A percentile compares a stretch with the other conserved stretches of the same genome.
Evolutionary conservation across 331 rosid genomes (phyloP).

Genomic region (Dryas integrifolia): DNA sequence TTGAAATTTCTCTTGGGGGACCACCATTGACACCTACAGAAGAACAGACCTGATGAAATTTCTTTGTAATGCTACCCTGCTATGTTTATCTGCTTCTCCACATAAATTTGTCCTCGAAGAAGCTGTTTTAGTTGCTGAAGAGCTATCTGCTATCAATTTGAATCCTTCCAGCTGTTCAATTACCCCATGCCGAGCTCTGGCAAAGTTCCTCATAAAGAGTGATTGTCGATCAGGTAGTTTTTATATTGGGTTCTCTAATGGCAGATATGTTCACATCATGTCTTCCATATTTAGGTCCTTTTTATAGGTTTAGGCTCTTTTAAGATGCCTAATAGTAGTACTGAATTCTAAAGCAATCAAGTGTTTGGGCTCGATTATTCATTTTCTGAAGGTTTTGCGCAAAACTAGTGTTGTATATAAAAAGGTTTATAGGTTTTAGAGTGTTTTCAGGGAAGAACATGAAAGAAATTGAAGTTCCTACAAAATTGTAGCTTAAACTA

Average conservation of each 20-base stretch:
- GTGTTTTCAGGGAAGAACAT: neutral
- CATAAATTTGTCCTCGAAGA: slow-evolving; percentile 79
- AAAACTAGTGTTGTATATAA: neutral
- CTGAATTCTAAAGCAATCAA: neutral
- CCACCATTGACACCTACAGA: slow-evolving; percentile 29
- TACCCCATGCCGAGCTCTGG: slow-evolving; percentile 82
- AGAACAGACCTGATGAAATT: slow-evolving; percentile 68
- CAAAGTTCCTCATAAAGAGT: slow-evolving; percentile 73
- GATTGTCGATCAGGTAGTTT: slow-evolving; percentile 67
- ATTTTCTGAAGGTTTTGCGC: neutral
- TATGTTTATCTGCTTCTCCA: slow-evolving; percentile 69
- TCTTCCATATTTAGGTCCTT: neutral
- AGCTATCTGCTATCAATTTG: slow-evolving; percentile 55
- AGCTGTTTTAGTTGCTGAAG: slow-evolving; percentile 79
- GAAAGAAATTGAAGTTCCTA: neutral
- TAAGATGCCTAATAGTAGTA: neutral
- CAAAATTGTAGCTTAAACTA: too few relatives aligned
- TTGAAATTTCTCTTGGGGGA: slow-evolving; percentile 59
- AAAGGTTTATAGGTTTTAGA: neutral
- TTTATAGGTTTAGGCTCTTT: neutral
- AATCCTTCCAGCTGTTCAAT: slow-evolving; percentile 48
- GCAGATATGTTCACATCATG: neutral
- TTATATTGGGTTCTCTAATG: neutral
- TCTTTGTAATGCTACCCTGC: slow-evolving; percentile 66
- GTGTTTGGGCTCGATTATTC: neutral